Evolutionary conservation across 768 basidiomycete species (phyloP), one percentile per base, ranked within the genome.

Genomic region (Phylloporus scabripes): DNA sequence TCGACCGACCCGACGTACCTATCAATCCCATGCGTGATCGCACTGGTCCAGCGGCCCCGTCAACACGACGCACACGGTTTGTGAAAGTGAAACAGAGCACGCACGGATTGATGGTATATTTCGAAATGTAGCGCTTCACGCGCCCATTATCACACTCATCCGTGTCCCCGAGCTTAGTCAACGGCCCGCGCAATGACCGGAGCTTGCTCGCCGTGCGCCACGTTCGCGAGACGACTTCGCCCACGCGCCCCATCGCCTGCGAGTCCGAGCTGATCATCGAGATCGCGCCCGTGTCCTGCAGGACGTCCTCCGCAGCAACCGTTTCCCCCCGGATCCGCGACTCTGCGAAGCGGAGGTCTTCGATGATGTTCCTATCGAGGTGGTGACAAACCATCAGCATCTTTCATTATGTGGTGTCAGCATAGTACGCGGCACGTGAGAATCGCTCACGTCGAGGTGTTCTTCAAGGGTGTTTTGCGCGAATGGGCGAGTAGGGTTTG

Each of bases 371-470:
- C 57, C 75, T 81, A 70, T 96, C 92, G 48, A 99, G 80, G 67
- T 99, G 95, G 65, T 99, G 95, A 66, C 93, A 96, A n/a, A 97
- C 93, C 92, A 98, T 97, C 20, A 98, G 75, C 96, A 98, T 99
- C 94, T 96, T 58, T 23, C 9, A 38, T 42, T 33, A 36, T 50
- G 12, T 2, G 12, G 12, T 37, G 31, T 49, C 34, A 55, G 45
- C n/a, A 36, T 18, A 18, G 41, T 12, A 34, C 32, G 48, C 6
- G 34, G 23, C 11, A 17, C 23, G 18, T 4, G 17, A 9, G 17
- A 9, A 14, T 21, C 7, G 62, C 86, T 63, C 60, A 95, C 95
- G 62, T 98, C 96, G 14, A 96, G 81, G 70, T 99, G 96, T 64
- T 98, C 96, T 54, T 96, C 93, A 7, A 98, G 74, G 0, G 96